These are phyloP conservation scores for Bipolaris victoriae DNA, from an alignment of 2,329 filamentous ascomycete species.

Conservation along the genomic window DNA sequence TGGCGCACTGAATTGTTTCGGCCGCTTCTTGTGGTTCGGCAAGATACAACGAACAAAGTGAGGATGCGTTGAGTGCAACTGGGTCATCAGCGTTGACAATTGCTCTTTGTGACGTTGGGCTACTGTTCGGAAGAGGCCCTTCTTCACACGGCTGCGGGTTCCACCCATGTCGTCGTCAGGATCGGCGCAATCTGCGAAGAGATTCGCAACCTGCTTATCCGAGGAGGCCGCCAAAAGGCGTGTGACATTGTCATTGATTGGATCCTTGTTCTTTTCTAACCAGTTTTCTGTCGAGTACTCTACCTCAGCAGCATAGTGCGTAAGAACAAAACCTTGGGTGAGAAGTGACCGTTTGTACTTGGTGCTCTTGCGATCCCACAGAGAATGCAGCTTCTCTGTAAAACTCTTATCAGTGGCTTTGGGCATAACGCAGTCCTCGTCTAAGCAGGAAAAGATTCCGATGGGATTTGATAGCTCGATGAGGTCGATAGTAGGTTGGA, in stretches of 20 bases:
- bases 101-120: conserved; percentile 98
- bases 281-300: conserved; percentile 95
- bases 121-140: conserved; percentile 94
- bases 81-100: conserved; percentile 91
- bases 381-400: conserved; percentile 92
- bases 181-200: conserved; percentile 90
- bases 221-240: conserved; percentile 81
- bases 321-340: conserved; percentile 91
- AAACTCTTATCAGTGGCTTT: conserved; percentile 97
- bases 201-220: conserved; percentile 79
- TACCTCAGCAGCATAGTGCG: conserved; percentile 96
- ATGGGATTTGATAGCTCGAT: conserved; percentile 97
- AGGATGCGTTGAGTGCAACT: conserved; percentile 93
- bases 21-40: conserved; percentile 96
- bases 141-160: conserved; percentile 84
- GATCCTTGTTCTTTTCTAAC: conserved; percentile 99
- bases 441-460: conserved; percentile 96
- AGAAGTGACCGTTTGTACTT: conserved; percentile 92
- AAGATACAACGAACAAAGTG: conserved; percentile 98
- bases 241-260: conserved; percentile 95
- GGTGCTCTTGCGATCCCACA: conserved; percentile 94
- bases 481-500: conserved; percentile 96
- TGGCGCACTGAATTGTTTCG: conserved; percentile 88
- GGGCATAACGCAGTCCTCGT: conserved; percentile 98
- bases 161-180: conserved; percentile 73